Percentiles rank a stretch among this genome's conserved stretches.
phyloP scores from a whole-genome alignment of 2,329 filamentous ascomycete genomes.

The Trichophaea hybrida region DNA sequence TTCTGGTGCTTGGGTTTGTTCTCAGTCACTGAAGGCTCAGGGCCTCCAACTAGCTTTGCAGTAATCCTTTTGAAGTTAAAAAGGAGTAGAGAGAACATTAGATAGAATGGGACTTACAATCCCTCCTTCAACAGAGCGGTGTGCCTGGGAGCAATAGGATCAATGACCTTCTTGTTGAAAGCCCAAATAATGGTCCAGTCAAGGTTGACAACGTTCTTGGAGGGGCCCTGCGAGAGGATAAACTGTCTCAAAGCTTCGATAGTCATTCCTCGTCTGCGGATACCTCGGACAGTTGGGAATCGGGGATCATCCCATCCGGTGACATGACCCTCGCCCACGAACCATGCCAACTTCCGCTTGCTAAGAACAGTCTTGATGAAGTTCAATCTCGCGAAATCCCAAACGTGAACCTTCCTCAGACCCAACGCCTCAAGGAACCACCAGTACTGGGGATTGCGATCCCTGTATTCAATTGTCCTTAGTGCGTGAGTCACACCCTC shows the following conservation, averaged over 20 bases:
- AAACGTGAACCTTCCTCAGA: slow-evolving; percentile 65
- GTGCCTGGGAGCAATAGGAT: slow-evolving; percentile 59
- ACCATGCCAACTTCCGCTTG: slow-evolving; percentile 73
- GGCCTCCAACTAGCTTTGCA: slow-evolving; percentile 52
- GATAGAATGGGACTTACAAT: neutral
- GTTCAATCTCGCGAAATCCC: slow-evolving; percentile 75
- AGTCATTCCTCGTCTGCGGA: slow-evolving; percentile 64
- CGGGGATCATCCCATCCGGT: slow-evolving; percentile 78
- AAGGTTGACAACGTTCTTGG: slow-evolving; percentile 69
- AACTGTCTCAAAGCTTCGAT: slow-evolving; percentile 67
- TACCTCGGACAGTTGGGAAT: slow-evolving; percentile 72
- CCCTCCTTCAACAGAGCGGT: slow-evolving; percentile 55
- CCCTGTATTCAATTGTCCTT: slow-evolving; percentile 73
- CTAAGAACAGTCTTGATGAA: slow-evolving; percentile 71
- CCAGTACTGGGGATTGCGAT: slow-evolving; percentile 73
- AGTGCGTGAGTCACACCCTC: slow-evolving; percentile 76
- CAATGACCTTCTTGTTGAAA: slow-evolving; percentile 67
- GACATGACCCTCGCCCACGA: slow-evolving; percentile 61
- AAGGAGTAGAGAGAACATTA: neutral
- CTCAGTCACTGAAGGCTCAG: slow-evolving; percentile 46
- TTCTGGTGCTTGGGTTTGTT: slow-evolving; percentile 81
- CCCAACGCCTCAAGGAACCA: slow-evolving; percentile 67
- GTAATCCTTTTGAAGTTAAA: slow-evolving; percentile 38
- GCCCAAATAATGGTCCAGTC: slow-evolving; percentile 67
- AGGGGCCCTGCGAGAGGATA: slow-evolving; percentile 71